Conservation (phyloP, 164 flowering plant genomes). For the Protea cynaroides region DNA sequence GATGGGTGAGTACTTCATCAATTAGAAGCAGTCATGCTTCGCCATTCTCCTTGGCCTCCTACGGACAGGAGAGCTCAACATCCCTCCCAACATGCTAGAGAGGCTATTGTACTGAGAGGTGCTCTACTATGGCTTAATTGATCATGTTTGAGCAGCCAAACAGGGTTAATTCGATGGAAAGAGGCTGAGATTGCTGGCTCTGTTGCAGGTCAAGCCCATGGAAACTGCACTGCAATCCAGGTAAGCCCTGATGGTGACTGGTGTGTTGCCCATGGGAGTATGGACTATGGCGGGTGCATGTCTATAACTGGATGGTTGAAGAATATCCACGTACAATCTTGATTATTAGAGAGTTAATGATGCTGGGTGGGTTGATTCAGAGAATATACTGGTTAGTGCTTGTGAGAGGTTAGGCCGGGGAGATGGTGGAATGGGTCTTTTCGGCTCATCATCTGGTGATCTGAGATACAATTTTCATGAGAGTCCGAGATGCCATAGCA, state of each 20-base stretch:
- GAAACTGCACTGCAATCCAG: constrained; percentile 79
- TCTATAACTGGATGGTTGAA: constrained; percentile 80
- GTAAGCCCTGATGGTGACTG: constrained; percentile 87
- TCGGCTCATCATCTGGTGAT: constrained; percentile 53
- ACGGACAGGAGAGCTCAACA: constrained; percentile 64
- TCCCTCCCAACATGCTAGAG: constrained; percentile 54
- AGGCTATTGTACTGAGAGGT: constrained; percentile 63
- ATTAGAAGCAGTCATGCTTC: constrained; percentile 76
- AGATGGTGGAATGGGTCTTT: constrained; percentile 81
- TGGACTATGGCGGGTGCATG: no score
- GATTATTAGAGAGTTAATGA: constrained; percentile 84
- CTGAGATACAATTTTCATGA: constrained; percentile 57
- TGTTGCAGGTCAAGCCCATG: constrained; percentile 61
- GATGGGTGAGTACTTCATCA: constrained; percentile 47
- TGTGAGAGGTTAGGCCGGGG: constrained; percentile 61
- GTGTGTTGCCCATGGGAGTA: constrained; percentile 78
- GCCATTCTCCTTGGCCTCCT: constrained; percentile 75
- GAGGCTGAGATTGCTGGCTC: constrained; percentile 41
- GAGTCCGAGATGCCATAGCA: constrained; percentile 76
- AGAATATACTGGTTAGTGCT: constrained; percentile 47
- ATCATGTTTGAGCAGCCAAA: constrained; percentile 64
- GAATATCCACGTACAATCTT: constrained; percentile 58
- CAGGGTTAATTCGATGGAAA: constrained; percentile 90
- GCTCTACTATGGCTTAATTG: constrained; percentile 61
- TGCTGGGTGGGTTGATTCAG: constrained; percentile 52